Conservation (phyloP, 2,329 filamentous ascomycete genomes). For the Alternaria longipes region DNA sequence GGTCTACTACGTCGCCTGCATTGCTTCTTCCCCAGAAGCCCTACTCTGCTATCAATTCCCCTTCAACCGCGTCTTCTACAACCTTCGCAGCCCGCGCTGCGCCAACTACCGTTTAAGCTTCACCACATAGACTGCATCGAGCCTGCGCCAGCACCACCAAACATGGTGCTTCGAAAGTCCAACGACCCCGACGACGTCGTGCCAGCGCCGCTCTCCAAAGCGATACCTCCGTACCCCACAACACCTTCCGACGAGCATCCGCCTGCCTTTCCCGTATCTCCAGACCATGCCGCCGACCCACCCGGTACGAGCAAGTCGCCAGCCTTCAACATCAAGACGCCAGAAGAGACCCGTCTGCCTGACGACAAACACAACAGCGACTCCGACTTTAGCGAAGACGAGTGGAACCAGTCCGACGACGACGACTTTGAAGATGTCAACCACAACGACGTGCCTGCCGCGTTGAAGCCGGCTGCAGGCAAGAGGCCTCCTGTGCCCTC, state of each 20-base stretch:
- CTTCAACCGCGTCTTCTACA: neutral
- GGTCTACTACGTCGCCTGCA: slow-evolving; percentile 2
- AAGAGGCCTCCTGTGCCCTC: slow-evolving; percentile 32
- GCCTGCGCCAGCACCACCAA: slow-evolving; percentile 8
- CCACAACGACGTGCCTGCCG: slow-evolving; percentile 44
- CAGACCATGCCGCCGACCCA: slow-evolving; percentile 39
- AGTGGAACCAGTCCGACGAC: slow-evolving; percentile 49
- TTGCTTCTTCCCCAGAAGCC: neutral
- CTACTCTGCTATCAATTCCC: neutral
- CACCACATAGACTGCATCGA: neutral
- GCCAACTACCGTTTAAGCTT: slow-evolving; percentile 4
- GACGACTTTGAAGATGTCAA: slow-evolving; percentile 44
- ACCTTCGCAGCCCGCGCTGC: neutral
- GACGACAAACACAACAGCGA: slow-evolving; percentile 33
- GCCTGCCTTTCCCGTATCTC: slow-evolving; percentile 32
- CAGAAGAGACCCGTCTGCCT: slow-evolving; percentile 37
- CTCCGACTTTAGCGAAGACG: slow-evolving; percentile 43
- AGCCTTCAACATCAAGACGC: slow-evolving; percentile 52
- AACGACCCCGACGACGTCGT: slow-evolving; percentile 48
- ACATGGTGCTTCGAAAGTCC: slow-evolving; percentile 59
- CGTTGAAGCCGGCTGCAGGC: slow-evolving; percentile 48
- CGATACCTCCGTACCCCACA: slow-evolving; percentile 58
- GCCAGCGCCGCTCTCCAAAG: slow-evolving; percentile 52
- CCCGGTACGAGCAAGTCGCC: slow-evolving; percentile 49
- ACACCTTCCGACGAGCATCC: slow-evolving; percentile 50